Evolutionary conservation across 352 stramenopile species (phyloP).

Genomic region (Aphanomyces euteiches): DNA sequence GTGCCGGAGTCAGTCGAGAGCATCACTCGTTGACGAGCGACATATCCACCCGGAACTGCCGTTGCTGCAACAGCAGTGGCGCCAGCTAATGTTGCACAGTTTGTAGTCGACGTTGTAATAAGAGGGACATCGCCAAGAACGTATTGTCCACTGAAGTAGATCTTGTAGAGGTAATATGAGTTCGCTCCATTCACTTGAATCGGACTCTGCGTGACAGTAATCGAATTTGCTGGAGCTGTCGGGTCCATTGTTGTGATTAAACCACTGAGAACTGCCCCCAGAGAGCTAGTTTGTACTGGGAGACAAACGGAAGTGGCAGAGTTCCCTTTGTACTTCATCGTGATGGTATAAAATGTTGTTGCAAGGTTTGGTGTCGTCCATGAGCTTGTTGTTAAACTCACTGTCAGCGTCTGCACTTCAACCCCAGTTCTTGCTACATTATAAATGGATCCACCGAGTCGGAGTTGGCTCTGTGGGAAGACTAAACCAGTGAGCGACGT

Average conservation of each 20-base stretch:
- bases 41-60: constrained; percentile 66
- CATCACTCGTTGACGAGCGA: constrained; percentile 73
- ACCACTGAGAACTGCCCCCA: constrained; percentile 36
- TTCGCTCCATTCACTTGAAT: constrained; percentile 37
- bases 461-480: constrained; percentile 77
- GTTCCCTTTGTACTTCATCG: constrained; percentile 40
- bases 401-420: constrained; percentile 83
- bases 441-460: constrained; percentile 87
- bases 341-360: constrained; percentile 41
- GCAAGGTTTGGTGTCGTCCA: constrained; percentile 33
- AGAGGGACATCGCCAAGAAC: constrained; percentile 81
- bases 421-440: constrained; percentile 80
- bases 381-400: constrained; percentile 36
- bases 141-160: constrained; percentile 88
- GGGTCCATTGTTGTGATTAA: constrained; percentile 35
- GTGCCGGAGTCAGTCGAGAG: constrained; percentile 79
- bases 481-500: constrained; percentile 49
- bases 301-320: constrained; percentile 44
- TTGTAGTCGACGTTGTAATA: constrained; percentile 33
- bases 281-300: constrained; percentile 34
- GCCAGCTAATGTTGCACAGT: constrained; percentile 36
- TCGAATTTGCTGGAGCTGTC: constrained; percentile 35
- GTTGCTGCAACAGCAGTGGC: constrained; percentile 42
- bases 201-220: constrained; percentile 51
- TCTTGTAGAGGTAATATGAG: constrained; percentile 82